phyloP scores from a whole-genome alignment of 768 basidiomycete genomes.

The Lentinula sp. region DNA sequence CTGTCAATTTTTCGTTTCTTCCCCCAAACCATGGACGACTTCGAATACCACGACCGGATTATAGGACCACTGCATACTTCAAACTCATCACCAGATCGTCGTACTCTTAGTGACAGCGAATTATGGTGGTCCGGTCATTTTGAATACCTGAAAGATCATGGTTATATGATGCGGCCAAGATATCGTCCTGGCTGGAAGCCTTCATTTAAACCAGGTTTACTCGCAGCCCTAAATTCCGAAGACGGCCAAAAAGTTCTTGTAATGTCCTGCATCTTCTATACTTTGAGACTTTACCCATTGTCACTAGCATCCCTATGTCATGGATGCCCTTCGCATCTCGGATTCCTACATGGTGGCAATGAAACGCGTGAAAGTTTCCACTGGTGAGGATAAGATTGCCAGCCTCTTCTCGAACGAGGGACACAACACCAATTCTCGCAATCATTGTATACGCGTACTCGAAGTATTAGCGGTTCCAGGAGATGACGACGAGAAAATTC shows the following conservation, averaged over 20 bases:
- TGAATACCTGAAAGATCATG: conserved; percentile 10
- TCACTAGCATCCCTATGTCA: not conserved
- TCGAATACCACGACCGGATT: not conserved
- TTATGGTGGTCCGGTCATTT: conserved; percentile 12
- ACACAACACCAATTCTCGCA: conserved; percentile 14
- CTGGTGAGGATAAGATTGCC: conserved; percentile 12
- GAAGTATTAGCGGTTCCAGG: conserved; percentile 11
- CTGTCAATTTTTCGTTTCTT: no score
- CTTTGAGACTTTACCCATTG: not conserved
- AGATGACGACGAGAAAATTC: conserved; percentile 8
- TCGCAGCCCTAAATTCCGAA: not conserved
- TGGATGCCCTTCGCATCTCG: conserved; percentile 14
- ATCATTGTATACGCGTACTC: conserved; percentile 22
- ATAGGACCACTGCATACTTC: not conserved
- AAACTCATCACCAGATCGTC: no score
- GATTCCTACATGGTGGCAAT: conserved; percentile 15
- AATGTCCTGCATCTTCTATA: not conserved
- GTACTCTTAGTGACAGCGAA: not conserved
- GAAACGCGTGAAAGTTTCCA: conserved; percentile 10
- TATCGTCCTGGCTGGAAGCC: conserved; percentile 15
- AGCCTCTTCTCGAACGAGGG: conserved; percentile 13
- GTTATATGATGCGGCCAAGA: conserved; percentile 12
- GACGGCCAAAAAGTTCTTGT: not conserved
- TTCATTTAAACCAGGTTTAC: conserved; percentile 7
- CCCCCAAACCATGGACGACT: not conserved